phyloP scores from a whole-genome alignment of 129 eudicot species.

The Chrysanthemum seticuspe region DNA sequence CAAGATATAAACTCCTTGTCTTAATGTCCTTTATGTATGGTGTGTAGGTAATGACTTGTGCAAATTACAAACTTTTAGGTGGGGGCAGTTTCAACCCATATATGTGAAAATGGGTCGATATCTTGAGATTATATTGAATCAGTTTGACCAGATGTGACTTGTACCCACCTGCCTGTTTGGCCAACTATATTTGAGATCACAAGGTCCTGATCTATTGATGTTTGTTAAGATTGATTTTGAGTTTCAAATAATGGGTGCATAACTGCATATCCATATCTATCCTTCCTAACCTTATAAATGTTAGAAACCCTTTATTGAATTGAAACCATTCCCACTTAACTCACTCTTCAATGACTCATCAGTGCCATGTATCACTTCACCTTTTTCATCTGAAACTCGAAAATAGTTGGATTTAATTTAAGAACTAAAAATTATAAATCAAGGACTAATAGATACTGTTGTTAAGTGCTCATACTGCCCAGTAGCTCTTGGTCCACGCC shows the following conservation, averaged over 20 bases:
- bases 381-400: not conserved
- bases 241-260: not conserved
- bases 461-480: too few relatives aligned
- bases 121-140: too few relatives aligned
- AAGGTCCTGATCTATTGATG: not conserved
- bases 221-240: not conserved
- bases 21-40: not conserved
- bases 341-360: not conserved
- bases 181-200: not conserved
- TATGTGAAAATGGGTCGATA: conserved; percentile 4
- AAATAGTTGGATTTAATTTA: not conserved
- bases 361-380: conserved; percentile 3
- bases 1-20: not conserved
- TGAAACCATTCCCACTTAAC: not conserved
- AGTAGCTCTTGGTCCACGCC: too few relatives aligned
- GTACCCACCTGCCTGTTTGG: not conserved
- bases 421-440: too few relatives aligned
- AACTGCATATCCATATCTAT: too few relatives aligned
- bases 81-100: not conserved
- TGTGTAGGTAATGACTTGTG: not conserved
- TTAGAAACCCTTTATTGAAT: not conserved
- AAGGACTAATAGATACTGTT: too few relatives aligned
- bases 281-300: too few relatives aligned
- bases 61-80: not conserved
- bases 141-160: not conserved